Conservation (phyloP, 345 rosid species). For the Leavenworthia alabamica region DNA sequence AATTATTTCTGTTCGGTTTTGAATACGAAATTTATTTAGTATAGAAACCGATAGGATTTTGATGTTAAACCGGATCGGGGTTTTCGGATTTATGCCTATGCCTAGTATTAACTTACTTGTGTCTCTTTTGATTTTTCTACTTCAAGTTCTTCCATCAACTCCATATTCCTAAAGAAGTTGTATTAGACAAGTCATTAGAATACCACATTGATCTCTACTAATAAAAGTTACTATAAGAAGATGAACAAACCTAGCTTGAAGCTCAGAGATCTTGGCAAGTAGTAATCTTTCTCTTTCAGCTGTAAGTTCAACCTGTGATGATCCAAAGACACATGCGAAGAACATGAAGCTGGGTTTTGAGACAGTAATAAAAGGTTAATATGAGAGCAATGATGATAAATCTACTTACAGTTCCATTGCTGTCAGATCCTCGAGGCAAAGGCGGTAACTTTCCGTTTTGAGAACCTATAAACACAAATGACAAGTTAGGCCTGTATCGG, state of each 20-base stretch:
- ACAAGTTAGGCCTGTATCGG: too few species aligned
- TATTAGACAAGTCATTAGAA: slow-evolving; percentile 2
- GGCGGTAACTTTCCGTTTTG: slow-evolving; percentile 89
- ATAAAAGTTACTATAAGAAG: slow-evolving; percentile 2
- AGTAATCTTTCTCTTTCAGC: slow-evolving; percentile 65
- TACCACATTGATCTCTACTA: not conserved
- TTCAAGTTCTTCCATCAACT: slow-evolving; percentile 59
- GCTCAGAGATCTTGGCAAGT: slow-evolving; percentile 64
- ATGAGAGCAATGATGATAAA: slow-evolving; percentile 7
- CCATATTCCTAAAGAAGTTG: slow-evolving; percentile 47
- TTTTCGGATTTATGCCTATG: too few species aligned
- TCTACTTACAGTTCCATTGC: slow-evolving; percentile 60
- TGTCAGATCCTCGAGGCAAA: slow-evolving; percentile 56
- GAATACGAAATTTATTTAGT: too few species aligned
- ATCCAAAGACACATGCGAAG: not conserved
- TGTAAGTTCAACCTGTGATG: slow-evolving; percentile 51
- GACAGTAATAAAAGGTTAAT: not conserved
- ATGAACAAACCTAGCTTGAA: slow-evolving; percentile 59
- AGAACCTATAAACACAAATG: slow-evolving; percentile 37
- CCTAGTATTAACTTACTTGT: slow-evolving; percentile 54
- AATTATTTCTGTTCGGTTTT: too few species aligned
- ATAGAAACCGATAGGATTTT: too few species aligned
- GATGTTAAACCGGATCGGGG: too few species aligned
- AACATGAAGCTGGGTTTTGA: slow-evolving; percentile 1
- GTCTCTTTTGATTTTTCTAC: slow-evolving; percentile 53